A percentile compares a stretch with the other conserved stretches of the same genome.
phyloP scores from a whole-genome alignment of 805 yeast genomes.

The Henningerozyma blattae region DNA sequence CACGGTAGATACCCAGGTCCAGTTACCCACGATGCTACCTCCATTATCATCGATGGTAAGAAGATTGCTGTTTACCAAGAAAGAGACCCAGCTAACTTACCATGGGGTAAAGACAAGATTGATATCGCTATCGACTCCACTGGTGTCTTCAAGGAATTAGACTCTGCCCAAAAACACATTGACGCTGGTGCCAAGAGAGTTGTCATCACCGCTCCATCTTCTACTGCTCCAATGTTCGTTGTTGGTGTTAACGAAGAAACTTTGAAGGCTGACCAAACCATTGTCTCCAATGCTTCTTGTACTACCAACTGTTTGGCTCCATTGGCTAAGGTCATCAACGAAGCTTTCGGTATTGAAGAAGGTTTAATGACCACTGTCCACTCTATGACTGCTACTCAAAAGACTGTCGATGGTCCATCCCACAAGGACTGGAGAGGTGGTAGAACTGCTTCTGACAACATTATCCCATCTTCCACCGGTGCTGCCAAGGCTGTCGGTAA shows the following conservation, averaged over 20 bases:
- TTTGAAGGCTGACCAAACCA: constrained; percentile 43
- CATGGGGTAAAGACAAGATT: constrained; percentile 53
- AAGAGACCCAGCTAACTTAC: constrained; percentile 55
- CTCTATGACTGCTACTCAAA: constrained; percentile 61
- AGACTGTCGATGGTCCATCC: constrained; percentile 68
- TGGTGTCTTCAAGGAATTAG: constrained; percentile 57
- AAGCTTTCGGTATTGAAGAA: constrained; percentile 55
- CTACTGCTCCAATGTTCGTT: constrained; percentile 64
- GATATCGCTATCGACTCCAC: constrained; percentile 61
- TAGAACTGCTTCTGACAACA: constrained; percentile 65
- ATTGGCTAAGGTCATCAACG: constrained; percentile 57
- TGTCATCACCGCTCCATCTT: constrained; percentile 60
- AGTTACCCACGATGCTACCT: constrained; percentile 40
- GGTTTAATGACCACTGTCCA: constrained; percentile 69
- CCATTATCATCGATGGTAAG: constrained; percentile 42
- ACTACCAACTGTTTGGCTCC: constrained; percentile 70
- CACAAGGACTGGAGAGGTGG: constrained; percentile 78
- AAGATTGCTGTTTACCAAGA: constrained; percentile 43
- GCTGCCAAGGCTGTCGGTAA: constrained; percentile 71
- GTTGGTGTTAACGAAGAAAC: constrained; percentile 56
- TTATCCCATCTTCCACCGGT: constrained; percentile 66
- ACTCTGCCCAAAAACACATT: constrained; percentile 56
- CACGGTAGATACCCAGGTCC: constrained; percentile 54
- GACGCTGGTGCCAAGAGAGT: constrained; percentile 68
- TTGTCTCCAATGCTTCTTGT: constrained; percentile 62